Conservation (phyloP, 2,329 filamentous ascomycete genomes). For the Verticillium tricorpus region DNA sequence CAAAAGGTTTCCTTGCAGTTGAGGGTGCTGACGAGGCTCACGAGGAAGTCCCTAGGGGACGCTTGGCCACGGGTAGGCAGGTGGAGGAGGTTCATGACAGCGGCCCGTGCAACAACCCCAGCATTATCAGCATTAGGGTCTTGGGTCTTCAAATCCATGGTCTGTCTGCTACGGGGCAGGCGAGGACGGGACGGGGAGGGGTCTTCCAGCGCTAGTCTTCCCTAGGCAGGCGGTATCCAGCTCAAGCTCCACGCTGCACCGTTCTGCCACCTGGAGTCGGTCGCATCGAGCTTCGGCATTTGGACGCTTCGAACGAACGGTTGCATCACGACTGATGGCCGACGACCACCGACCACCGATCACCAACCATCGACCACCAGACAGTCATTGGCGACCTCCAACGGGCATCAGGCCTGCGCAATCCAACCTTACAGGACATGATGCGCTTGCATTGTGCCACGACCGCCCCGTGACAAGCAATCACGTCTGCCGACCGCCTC, state of each 20-base stretch:
- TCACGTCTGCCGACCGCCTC: slow-evolving; percentile 4
- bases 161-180: no score
- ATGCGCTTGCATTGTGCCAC: slow-evolving; percentile 1
- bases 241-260: not conserved
- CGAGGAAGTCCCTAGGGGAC: no score
- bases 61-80: no score
- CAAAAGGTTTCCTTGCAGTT: no score
- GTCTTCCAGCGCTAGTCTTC: not conserved
- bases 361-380: not conserved
- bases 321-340: not conserved
- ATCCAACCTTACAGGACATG: not conserved
- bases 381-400: not conserved
- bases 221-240: not conserved
- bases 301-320: not conserved
- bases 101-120: no score
- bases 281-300: not conserved
- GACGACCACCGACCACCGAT: not conserved
- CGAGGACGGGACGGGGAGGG: not conserved
- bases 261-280: not conserved
- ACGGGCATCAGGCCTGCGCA: not conserved
- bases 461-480: slow-evolving; percentile 6
- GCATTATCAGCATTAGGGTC: no score
- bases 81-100: no score
- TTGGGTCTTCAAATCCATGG: no score
- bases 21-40: no score